phyloP scores from a whole-genome alignment of 495 filamentous ascomycete species.

The Daldinia childiae region DNA sequence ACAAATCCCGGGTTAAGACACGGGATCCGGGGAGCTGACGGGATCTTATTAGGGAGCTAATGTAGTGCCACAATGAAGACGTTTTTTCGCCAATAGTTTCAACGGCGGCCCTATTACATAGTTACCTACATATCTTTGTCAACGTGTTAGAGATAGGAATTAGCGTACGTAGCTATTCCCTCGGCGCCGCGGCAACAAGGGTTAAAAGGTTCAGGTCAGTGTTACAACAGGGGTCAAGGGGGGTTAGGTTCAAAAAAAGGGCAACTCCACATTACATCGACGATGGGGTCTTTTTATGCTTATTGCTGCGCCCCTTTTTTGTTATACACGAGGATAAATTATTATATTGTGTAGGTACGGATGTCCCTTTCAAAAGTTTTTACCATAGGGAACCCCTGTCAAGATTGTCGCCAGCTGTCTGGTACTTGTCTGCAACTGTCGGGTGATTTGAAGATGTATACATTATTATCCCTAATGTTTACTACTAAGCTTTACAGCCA shows the following conservation, averaged over 20 bases:
- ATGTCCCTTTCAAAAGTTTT: too few relatives aligned
- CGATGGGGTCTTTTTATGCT: slow-evolving; percentile 13
- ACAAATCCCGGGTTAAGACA: not conserved
- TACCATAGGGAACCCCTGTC: too few relatives aligned
- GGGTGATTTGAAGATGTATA: too few relatives aligned
- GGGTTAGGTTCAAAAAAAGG: not conserved
- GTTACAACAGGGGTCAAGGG: not conserved
- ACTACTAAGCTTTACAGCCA: too few relatives aligned
- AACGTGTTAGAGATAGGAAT: not conserved
- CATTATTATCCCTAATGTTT: too few relatives aligned
- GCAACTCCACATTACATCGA: slow-evolving; percentile 15
- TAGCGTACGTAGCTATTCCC: slow-evolving; percentile 1
- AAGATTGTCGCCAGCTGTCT: too few relatives aligned
- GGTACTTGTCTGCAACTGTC: too few relatives aligned
- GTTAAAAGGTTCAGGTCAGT: not conserved
- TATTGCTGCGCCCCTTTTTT: slow-evolving; percentile 15
- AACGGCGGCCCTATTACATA: not conserved
- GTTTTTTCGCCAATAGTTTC: not conserved
- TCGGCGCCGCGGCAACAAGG: not conserved
- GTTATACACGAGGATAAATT: slow-evolving; percentile 11
- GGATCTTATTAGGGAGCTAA: not conserved
- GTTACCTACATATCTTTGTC: too few relatives aligned
- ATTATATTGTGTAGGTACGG: too few relatives aligned
- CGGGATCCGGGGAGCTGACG: not conserved
- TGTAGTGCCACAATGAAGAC: not conserved